These are phyloP conservation scores for Starmerella vaccinii DNA, from an alignment of 805 yeast genomes.

Conservation along the genomic window DNA sequence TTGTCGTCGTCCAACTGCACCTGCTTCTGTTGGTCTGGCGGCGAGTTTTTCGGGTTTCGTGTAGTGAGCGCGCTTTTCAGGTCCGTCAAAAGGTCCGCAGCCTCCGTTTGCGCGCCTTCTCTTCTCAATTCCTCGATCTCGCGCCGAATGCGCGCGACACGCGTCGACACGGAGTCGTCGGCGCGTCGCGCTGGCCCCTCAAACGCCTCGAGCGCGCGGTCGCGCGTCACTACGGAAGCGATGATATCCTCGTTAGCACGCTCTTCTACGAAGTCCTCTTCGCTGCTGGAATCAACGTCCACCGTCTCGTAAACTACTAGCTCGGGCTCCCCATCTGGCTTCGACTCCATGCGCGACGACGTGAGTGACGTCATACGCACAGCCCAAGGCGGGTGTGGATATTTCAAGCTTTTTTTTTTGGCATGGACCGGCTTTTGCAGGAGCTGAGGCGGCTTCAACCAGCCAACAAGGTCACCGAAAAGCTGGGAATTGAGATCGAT, in stretches of 20 bases:
- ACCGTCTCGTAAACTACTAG: conserved; percentile 9
- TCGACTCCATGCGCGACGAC: not conserved
- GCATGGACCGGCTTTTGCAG: conserved; percentile 13
- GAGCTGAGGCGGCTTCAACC: conserved; percentile 11
- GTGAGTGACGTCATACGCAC: conserved; percentile 1
- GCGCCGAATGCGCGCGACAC: conserved; percentile 8
- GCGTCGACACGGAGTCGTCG: conserved; percentile 1
- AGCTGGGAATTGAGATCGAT: conserved; percentile 18
- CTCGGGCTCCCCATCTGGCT: not conserved
- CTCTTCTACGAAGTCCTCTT: not conserved
- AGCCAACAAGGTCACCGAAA: not conserved
- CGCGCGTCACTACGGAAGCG: not conserved
- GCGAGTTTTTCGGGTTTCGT: too few species aligned
- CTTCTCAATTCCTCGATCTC: conserved; percentile 14
- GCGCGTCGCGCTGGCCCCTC: not conserved
- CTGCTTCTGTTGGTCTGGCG: not conserved
- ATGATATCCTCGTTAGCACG: conserved; percentile 1
- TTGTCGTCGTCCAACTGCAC: not conserved
- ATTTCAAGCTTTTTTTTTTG: not conserved
- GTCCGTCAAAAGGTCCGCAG: conserved; percentile 7
- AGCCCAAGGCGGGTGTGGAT: not conserved
- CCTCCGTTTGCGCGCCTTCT: not conserved
- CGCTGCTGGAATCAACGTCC: not conserved
- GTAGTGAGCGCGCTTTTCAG: too few species aligned
- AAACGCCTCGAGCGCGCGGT: conserved; percentile 7